Evolutionary conservation across 2,329 filamentous ascomycete species (phyloP).

Genomic region (Epichloe typhina): DNA sequence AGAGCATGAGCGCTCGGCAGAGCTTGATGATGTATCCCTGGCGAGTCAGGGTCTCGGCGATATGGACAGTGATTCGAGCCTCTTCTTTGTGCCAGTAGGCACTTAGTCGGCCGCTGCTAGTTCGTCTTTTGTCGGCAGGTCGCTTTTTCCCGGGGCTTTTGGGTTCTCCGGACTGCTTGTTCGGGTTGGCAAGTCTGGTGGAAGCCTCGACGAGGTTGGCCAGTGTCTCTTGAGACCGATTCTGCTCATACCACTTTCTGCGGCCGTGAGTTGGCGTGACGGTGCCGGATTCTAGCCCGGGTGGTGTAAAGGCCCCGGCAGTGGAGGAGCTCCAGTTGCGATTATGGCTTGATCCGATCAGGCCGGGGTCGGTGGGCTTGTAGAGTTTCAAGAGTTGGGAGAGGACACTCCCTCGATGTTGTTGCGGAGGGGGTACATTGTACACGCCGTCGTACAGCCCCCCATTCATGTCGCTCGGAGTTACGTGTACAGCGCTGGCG

Average conservation of each 20-base stretch:
- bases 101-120: constrained; percentile 24
- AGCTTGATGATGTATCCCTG: constrained; percentile 76
- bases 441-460: constrained; percentile 28
- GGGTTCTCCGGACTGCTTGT: constrained; percentile 9
- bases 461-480: constrained; percentile 24
- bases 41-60: constrained; percentile 56
- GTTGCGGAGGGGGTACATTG: constrained; percentile 24
- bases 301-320: constrained; percentile 17
- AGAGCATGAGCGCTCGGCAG: constrained; percentile 74
- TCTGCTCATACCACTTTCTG: constrained; percentile 36
- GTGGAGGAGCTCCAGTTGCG: constrained; percentile 16
- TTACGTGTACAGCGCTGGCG: constrained; percentile 5
- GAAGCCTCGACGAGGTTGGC: constrained; percentile 35
- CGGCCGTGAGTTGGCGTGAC: constrained; percentile 28
- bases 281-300: constrained; percentile 23
- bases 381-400: constrained; percentile 34
- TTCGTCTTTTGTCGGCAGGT: constrained; percentile 23
- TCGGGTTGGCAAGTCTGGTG: constrained; percentile 13
- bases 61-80: constrained; percentile 34
- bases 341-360: constrained; percentile 9
- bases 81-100: constrained; percentile 30
- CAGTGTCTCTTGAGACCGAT: constrained; percentile 32
- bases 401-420: constrained; percentile 32
- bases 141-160: constrained; percentile 17
- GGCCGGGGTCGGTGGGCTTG: constrained; percentile 21